These are phyloP conservation scores for Diplotaxis tenuifolia DNA, from an alignment of 345 rosid genomes.

Conservation along the genomic window DNA sequence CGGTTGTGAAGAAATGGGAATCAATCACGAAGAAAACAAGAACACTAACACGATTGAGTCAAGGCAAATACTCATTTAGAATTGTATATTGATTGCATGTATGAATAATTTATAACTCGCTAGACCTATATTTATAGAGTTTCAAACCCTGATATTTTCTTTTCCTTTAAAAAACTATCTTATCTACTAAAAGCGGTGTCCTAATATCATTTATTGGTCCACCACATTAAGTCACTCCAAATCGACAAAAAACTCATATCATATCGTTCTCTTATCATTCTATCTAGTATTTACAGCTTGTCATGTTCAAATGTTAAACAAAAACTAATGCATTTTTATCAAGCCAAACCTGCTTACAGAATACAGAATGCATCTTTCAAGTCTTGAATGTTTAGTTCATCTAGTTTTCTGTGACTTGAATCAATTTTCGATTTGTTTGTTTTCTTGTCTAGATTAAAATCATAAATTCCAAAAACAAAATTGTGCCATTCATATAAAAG, in stretches of 20 bases:
- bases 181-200: neutral
- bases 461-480: too few species aligned
- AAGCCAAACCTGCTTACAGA: neutral
- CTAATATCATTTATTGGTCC: neutral
- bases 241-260: neutral
- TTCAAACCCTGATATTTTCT: neutral
- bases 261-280: neutral
- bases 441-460: too few species aligned
- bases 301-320: neutral
- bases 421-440: neutral
- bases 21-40: neutral
- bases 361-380: neutral
- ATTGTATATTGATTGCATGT: neutral
- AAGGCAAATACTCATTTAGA: neutral
- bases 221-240: neutral
- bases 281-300: neutral
- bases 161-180: neutral
- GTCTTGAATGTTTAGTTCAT: neutral
- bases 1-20: neutral
- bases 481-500: neutral
- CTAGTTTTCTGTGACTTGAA: neutral
- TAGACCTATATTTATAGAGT: neutral
- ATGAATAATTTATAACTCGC: neutral
- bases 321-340: neutral
- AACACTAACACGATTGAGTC: neutral